Evolutionary conservation across 2,329 filamentous ascomycete species (phyloP).

Genomic region (Fusarium sterilihyphosum): DNA sequence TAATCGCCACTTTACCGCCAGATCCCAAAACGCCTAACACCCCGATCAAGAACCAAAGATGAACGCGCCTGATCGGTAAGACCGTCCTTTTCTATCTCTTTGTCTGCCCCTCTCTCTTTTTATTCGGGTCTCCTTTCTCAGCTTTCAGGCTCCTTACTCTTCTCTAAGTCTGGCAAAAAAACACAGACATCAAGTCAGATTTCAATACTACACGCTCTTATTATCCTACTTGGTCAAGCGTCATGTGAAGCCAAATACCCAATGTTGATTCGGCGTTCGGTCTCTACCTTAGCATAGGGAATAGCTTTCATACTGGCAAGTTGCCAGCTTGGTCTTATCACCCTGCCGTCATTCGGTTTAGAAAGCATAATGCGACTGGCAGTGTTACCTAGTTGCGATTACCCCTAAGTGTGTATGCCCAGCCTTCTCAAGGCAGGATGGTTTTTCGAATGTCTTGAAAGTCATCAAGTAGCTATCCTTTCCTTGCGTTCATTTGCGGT

Average conservation of each 20-base stretch:
- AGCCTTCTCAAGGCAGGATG: background rate
- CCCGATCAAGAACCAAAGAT: slow-evolving; percentile 48
- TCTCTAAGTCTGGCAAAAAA: background rate
- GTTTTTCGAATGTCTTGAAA: background rate
- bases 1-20: slow-evolving; percentile 35
- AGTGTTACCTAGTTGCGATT: background rate
- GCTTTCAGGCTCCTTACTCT: background rate
- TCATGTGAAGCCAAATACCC: background rate
- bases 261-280: background rate
- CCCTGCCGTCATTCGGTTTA: background rate
- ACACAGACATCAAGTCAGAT: background rate
- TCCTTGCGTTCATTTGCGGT: background rate
- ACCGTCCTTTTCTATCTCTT: slow-evolving; percentile 13
- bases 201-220: background rate
- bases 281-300: background rate
- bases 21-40: slow-evolving; percentile 14
- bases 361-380: background rate
- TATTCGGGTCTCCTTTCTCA: background rate
- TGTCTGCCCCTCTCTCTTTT: background rate
- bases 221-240: background rate
- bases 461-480: background rate
- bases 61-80: slow-evolving; percentile 68
- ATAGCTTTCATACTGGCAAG: background rate
- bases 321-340: background rate
- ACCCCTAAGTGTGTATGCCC: background rate